A percentile compares a stretch with the other conserved stretches of the same genome.
Evolutionary conservation across 202 grass and related monocot species (phyloP).

Genomic region (Panicum virgatum): DNA sequence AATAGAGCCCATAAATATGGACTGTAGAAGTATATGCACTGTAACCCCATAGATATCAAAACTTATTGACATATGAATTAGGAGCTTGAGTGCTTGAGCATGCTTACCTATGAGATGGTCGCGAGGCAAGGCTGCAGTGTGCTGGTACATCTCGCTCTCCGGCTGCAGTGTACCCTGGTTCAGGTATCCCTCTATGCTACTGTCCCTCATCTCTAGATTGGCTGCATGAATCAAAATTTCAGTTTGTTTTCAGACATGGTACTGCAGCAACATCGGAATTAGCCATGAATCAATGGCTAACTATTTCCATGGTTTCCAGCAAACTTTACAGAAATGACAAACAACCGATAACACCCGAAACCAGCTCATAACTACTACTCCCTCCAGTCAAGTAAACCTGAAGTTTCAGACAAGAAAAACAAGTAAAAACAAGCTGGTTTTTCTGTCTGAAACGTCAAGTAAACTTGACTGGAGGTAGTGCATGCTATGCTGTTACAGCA

Average conservation of each 20-base stretch:
- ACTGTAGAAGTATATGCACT: neutral
- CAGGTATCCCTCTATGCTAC: constrained; percentile 13
- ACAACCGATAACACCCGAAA: neutral
- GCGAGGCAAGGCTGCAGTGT: neutral
- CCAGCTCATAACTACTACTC: neutral
- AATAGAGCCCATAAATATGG: neutral
- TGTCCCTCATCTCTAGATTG: constrained; percentile 58
- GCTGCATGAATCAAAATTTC: constrained; percentile 41
- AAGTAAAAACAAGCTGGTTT: no score
- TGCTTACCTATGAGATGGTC: neutral
- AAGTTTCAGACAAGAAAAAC: no score
- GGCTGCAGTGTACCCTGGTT: constrained; percentile 21
- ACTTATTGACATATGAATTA: neutral
- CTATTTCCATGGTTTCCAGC: neutral
- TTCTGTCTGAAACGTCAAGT: no score
- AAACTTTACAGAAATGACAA: neutral
- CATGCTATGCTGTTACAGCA: neutral
- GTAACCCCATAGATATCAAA: neutral
- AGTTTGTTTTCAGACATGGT: constrained; percentile 31
- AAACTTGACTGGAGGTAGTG: no score
- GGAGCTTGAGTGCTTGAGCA: neutral
- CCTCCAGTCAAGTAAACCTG: no score
- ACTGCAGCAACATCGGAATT: neutral
- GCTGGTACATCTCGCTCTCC: constrained; percentile 10
- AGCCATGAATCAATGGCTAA: neutral